phyloP scores from a whole-genome alignment of 768 basidiomycete genomes.

The Phlegmacium glaucopus region DNA sequence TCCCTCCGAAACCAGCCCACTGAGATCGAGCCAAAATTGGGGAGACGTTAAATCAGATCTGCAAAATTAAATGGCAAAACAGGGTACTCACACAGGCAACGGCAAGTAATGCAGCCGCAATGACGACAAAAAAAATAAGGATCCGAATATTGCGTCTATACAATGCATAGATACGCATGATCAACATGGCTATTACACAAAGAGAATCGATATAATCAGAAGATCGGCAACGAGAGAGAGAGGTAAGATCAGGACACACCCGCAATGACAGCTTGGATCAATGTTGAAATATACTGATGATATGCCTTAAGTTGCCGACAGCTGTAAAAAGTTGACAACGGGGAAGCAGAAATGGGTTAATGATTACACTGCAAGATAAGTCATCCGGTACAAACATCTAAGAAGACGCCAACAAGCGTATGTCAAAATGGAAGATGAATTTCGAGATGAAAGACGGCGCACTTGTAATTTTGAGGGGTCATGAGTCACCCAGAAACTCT shows the following conservation, averaged over 20 bases:
- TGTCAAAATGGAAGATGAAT: background rate
- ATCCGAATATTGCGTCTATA: slow-evolving; percentile 33
- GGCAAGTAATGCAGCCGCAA: slow-evolving; percentile 18
- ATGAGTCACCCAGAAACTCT: slow-evolving; percentile 29
- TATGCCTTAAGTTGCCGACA: slow-evolving; percentile 29
- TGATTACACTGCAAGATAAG: slow-evolving; percentile 1
- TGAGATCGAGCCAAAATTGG: slow-evolving; percentile 8
- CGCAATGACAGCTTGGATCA: slow-evolving; percentile 31
- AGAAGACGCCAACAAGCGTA: background rate
- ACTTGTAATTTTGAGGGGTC: slow-evolving; percentile 25
- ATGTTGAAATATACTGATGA: slow-evolving; percentile 33
- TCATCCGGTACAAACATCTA: slow-evolving; percentile 8
- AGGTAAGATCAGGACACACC: slow-evolving; percentile 17
- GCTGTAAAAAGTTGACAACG: slow-evolving; percentile 14
- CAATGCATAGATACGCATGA: slow-evolving; percentile 42
- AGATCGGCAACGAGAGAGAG: background rate
- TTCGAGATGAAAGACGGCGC: slow-evolving; percentile 5
- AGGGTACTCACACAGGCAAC: slow-evolving; percentile 30
- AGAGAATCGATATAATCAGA: background rate
- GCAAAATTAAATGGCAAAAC: background rate
- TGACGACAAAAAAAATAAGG: slow-evolving; percentile 23
- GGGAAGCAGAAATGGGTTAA: background rate
- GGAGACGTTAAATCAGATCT: background rate
- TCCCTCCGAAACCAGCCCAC: slow-evolving; percentile 25
- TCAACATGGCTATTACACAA: slow-evolving; percentile 22